Base-by-base conservation (phyloP, 2,329 filamentous ascomycete species). In the Neurospora sp. region DNA sequence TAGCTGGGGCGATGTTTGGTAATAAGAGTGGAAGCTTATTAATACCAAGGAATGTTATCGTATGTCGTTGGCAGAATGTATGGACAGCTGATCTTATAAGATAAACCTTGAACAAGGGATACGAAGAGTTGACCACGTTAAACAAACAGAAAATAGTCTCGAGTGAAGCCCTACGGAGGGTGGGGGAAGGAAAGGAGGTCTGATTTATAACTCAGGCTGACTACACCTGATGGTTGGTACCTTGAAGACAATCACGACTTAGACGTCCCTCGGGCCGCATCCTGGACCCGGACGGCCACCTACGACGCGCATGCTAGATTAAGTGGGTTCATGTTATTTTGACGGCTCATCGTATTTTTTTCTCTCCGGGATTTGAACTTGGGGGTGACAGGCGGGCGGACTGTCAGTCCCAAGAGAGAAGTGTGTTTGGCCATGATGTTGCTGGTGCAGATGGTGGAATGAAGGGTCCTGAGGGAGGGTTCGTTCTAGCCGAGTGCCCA, bases 221-320 rank as follows among this genome's bases (percentile, higher is more conserved):
- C 67, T 40, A 52, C 67, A 68, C 52, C 70, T 70, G 67, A 69
- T 69, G 70, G 68, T 71, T 69, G 66, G 41, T 62, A 67, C 23
- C 46, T 23, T 38, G 19, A 57, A 6, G 12, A 62, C 23, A 62
- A 62, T n/a, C 52, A 62, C 28, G 52, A 36, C 28, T 62, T 62
- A 33, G 28, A 62, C 52, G 52, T 62, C 28, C 52, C 52, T 62
- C 52, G 52, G 28, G 52, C 52, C 28, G 52, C 52, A 62, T 36
- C 52, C 52, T 62, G 28, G 52, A 62, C 12, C 46, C 46, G 12
- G 11, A 28, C 52, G 23, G 52, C 52, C 52, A 33, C 52, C 52
- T 62, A 62, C 52, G 28, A 62, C 52, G 52, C 52, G 52, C 28
- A 62, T 62, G 23, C 28, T n/a, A 33, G 52, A 33, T 62, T 62